Evolutionary conservation across 2,329 filamentous ascomycete genomes (phyloP).

Genomic region (Scortechinia acanthostroma): DNA sequence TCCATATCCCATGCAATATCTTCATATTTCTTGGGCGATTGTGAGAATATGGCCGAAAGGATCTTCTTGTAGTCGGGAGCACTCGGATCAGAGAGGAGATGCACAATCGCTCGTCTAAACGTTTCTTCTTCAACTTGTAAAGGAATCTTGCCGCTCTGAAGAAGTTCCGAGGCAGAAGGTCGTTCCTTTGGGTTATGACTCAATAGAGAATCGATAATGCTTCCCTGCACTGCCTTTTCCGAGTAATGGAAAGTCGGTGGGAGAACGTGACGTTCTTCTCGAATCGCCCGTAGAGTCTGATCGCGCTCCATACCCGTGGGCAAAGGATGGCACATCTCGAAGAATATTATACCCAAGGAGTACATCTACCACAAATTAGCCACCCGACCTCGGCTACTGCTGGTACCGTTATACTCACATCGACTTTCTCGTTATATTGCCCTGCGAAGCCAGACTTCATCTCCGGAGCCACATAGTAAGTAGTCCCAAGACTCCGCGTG

Average conservation of each 20-base stretch:
- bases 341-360: slow-evolving; percentile 64
- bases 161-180: slow-evolving; percentile 50
- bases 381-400: neutral
- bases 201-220: slow-evolving; percentile 49
- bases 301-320: slow-evolving; percentile 1
- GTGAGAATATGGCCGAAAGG: slow-evolving; percentile 50
- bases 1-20: slow-evolving; percentile 34
- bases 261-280: slow-evolving; percentile 43
- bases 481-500: slow-evolving; percentile 24
- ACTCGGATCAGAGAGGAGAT: slow-evolving; percentile 47
- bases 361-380: slow-evolving; percentile 40
- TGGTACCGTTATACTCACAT: slow-evolving; percentile 30
- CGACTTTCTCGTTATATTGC: slow-evolving; percentile 59
- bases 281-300: slow-evolving; percentile 33
- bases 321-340: slow-evolving; percentile 49
- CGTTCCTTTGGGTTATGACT: slow-evolving; percentile 51
- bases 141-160: slow-evolving; percentile 54
- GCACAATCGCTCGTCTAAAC: slow-evolving; percentile 45
- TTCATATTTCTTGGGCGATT: slow-evolving; percentile 49
- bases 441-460: slow-evolving; percentile 44
- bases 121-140: slow-evolving; percentile 60
- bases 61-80: slow-evolving; percentile 60
- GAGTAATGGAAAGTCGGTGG: slow-evolving; percentile 43
- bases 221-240: slow-evolving; percentile 49
- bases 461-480: slow-evolving; percentile 62